These are phyloP conservation scores for Aspergillus cavernicola DNA, from an alignment of 495 filamentous ascomycete species.

Conservation along the genomic window DNA sequence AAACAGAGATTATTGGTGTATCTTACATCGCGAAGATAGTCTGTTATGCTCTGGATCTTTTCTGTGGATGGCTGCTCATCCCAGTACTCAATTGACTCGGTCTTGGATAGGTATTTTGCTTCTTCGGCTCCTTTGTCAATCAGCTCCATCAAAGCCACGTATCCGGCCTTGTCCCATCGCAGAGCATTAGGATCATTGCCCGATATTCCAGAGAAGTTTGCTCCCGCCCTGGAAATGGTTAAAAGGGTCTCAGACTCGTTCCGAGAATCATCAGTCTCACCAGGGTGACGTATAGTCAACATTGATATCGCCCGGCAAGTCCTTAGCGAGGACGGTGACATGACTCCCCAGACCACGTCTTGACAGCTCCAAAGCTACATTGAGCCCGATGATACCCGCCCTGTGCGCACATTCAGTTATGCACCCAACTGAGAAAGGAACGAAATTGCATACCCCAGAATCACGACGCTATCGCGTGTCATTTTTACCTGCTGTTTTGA, in stretches of 20 bases:
- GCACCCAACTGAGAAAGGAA: background rate
- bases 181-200: slow-evolving; percentile 28
- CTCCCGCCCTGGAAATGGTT: slow-evolving; percentile 30
- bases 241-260: too few relatives aligned
- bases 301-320: slow-evolving; percentile 28
- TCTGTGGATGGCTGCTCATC: slow-evolving; percentile 23
- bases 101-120: slow-evolving; percentile 22
- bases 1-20: too few relatives aligned
- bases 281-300: slow-evolving; percentile 33
- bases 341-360: slow-evolving; percentile 23
- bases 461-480: slow-evolving; percentile 18
- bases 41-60: slow-evolving; percentile 26
- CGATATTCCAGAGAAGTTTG: slow-evolving; percentile 34
- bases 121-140: slow-evolving; percentile 20
- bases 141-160: slow-evolving; percentile 17
- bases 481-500: background rate
- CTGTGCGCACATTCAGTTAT: slow-evolving; percentile 5
- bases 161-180: slow-evolving; percentile 28
- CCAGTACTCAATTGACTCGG: slow-evolving; percentile 29
- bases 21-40: slow-evolving; percentile 30
- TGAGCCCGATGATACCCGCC: slow-evolving; percentile 32
- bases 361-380: slow-evolving; percentile 31
- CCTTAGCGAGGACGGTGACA: slow-evolving; percentile 29
- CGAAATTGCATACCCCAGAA: slow-evolving; percentile 15
- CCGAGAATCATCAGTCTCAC: slow-evolving; percentile 13